A percentile compares a stretch with the other conserved stretches of the same genome.
phyloP scores from a whole-genome alignment of 345 rosid genomes.

The Draba incana region DNA sequence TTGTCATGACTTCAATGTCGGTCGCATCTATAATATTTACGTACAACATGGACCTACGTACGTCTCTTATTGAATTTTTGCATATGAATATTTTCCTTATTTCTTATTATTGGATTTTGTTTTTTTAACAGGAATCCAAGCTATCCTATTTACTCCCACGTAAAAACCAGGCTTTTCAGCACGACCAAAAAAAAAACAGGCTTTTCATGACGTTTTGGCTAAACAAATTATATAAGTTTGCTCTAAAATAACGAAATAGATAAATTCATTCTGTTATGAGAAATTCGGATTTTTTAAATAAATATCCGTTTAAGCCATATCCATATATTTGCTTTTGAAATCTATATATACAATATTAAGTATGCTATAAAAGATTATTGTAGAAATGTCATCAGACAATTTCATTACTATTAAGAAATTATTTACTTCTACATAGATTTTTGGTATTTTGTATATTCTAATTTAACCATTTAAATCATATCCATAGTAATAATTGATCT shows the following conservation, averaged over 20 bases:
- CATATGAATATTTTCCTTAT: background rate
- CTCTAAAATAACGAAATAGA: background rate
- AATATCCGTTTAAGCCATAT: background rate
- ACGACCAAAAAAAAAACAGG: too few relatives aligned
- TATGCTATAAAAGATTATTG: background rate
- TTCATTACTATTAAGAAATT: background rate
- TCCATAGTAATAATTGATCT: background rate
- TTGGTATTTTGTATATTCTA: background rate
- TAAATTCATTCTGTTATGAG: background rate
- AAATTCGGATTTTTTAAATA: background rate
- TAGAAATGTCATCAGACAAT: background rate
- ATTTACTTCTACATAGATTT: background rate
- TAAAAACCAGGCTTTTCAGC: background rate
- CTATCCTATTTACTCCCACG: slow-evolving; percentile 26
- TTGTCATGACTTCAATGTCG: slow-evolving; percentile 34
- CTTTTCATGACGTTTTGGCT: slow-evolving; percentile 1
- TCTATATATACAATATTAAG: background rate
- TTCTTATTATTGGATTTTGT: background rate
- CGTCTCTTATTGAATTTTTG: slow-evolving; percentile 18
- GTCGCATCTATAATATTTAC: slow-evolving; percentile 34
- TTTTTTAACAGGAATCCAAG: slow-evolving; percentile 8
- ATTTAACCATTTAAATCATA: slow-evolving; percentile 1
- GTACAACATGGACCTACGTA: slow-evolving; percentile 36
- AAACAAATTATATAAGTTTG: slow-evolving; percentile 5
- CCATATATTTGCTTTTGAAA: background rate